Evolutionary conservation across 306 rosid species (phyloP).

Genomic region (Acacia confusa): DNA sequence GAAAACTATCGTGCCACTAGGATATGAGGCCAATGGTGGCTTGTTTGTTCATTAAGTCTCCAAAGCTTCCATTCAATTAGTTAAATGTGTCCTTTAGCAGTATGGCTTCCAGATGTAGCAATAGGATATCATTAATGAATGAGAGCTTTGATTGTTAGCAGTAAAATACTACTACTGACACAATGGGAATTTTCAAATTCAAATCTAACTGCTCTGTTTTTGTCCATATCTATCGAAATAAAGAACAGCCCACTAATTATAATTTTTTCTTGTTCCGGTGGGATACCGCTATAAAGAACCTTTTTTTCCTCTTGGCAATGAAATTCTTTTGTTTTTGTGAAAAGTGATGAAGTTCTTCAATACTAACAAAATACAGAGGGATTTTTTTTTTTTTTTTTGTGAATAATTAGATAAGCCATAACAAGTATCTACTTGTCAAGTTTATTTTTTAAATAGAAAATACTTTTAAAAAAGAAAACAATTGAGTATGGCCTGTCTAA

Average conservation of each 20-base stretch:
- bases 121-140: not conserved
- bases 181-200: slow-evolving; percentile 4
- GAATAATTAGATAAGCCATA: not conserved
- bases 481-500: not conserved
- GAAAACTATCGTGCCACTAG: too few species aligned
- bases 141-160: not conserved
- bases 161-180: not conserved
- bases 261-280: too few species aligned
- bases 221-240: not conserved
- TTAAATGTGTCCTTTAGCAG: not conserved
- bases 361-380: not conserved
- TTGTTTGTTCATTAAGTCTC: not conserved
- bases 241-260: not conserved
- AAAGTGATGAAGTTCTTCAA: not conserved
- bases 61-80: not conserved
- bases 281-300: not conserved
- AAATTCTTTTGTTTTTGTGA: not conserved
- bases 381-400: not conserved
- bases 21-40: not conserved
- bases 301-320: not conserved
- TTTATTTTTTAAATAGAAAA: not conserved
- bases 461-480: not conserved
- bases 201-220: slow-evolving; percentile 7
- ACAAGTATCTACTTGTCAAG: not conserved
- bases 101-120: not conserved